Percentiles rank a stretch among this genome's conserved stretches.
phyloP scores from a whole-genome alignment of 1,284 basidiomycete species.

The Cystobasidiaceae sp. region DNA sequence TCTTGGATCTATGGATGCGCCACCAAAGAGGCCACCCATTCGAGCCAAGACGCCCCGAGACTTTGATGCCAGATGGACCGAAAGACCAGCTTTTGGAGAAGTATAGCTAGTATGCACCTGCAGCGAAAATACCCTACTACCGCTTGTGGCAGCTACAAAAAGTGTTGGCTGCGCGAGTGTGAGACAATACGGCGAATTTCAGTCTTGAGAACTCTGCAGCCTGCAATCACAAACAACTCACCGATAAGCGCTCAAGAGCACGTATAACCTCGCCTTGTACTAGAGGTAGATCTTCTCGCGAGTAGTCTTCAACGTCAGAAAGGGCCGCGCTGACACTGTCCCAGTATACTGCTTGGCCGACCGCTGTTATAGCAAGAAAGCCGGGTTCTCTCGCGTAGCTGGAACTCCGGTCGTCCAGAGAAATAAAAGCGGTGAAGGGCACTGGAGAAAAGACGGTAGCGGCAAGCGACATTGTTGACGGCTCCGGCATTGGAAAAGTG shows the following conservation, averaged over 20 bases:
- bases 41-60: conserved; percentile 13
- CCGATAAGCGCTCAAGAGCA: conserved; percentile 40
- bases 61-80: not conserved
- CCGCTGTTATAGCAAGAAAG: conserved; percentile 46
- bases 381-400: conserved; percentile 47
- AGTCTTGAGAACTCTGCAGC: not conserved
- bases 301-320: conserved; percentile 41
- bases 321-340: conserved; percentile 48
- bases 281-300: conserved; percentile 40
- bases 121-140: conserved; percentile 45
- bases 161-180: conserved; percentile 36
- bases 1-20: conserved; percentile 30
- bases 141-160: conserved; percentile 47
- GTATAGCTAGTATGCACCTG: conserved; percentile 34
- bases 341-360: conserved; percentile 49
- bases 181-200: not conserved
- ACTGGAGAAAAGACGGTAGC: conserved; percentile 31
- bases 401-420: not conserved
- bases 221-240: too few species aligned
- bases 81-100: not conserved
- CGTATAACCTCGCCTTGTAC: conserved; percentile 45
- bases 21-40: conserved; percentile 16
- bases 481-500: conserved; percentile 39
- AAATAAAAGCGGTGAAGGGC: conserved; percentile 10
- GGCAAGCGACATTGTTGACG: conserved; percentile 41